phyloP scores from a whole-genome alignment of 2,329 filamentous ascomycete genomes.

The Aspergillus floridensis region DNA sequence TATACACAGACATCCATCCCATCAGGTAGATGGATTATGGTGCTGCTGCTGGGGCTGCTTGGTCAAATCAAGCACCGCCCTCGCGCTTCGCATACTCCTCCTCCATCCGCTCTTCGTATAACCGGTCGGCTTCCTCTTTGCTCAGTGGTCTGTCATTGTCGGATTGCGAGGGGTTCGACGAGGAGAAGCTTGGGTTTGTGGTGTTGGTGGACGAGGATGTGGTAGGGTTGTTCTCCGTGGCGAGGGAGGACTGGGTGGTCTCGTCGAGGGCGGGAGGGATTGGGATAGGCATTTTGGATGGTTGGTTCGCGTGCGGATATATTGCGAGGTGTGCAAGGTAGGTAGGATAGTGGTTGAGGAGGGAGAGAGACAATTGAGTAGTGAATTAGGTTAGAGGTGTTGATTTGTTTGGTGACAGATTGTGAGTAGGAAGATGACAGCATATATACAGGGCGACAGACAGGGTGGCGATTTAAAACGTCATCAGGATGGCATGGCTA shows the following conservation, averaged over 20 bases:
- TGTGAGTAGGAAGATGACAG: too few species aligned
- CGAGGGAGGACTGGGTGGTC: conserved; percentile 10
- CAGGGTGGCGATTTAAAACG: too few species aligned
- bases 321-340: background rate
- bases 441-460: too few species aligned
- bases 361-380: too few species aligned
- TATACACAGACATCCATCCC: too few species aligned
- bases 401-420: too few species aligned
- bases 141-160: conserved; percentile 30
- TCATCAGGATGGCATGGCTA: too few species aligned
- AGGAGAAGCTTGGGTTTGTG: conserved; percentile 14
- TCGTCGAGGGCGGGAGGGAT: conserved; percentile 8
- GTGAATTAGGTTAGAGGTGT: too few species aligned
- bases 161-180: conserved; percentile 10
- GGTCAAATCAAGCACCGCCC: conserved; percentile 36
- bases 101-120: conserved; percentile 48
- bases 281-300: conserved; percentile 17
- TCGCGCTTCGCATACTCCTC: conserved; percentile 49
- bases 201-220: conserved; percentile 18
- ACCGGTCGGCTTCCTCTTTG: conserved; percentile 42
- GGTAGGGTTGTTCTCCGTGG: conserved; percentile 8
- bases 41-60: too few species aligned
- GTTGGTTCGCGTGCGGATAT: background rate
- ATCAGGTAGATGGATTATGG: too few species aligned
- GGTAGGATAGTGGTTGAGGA: background rate